Evolutionary conservation across 306 rosid genomes (phyloP), one percentile per base, ranked within the genome.

Genomic region (Calophaca sinica): DNA sequence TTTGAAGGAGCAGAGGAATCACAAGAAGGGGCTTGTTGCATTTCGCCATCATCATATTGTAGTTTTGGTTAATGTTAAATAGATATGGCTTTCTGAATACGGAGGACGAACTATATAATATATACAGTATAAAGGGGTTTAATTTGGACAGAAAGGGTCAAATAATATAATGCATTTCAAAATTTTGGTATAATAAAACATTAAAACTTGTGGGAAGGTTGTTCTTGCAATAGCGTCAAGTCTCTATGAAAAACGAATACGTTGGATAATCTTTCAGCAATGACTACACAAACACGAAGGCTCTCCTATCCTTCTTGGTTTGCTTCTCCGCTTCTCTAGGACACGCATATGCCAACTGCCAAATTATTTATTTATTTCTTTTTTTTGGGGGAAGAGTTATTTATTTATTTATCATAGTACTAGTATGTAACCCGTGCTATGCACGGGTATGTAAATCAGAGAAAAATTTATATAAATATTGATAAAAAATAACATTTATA

Each of bases 251-350:
- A 51, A 62, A 15, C 29, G 29, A 42, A 72, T 53, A 70, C 26
- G 6, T 65, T 64, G 75, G 75, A 70, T 75, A 76, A 62, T 64
- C 82, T 52, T 65, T 55, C 74, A 33, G 68, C 78, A 59, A 68
- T 52, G 58, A 46, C 60, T 70, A 58, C 71, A 77, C 49, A 39
- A 50, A 58, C 71, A 77, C 49, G 48, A 50, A 58, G 72, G 26
- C 45, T 13, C 39, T 31, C 14, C 8, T 28, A 44, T 39, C 36
- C 62, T 36, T 53, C 31, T 8, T 61, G 70, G 58, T 10, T 69
- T 57, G 45, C 50, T 72, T 49, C 70, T 41, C 28, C 44, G 66
- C 35, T 33, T 75, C 61, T 52, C 45, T 68, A 52, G 29, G 72
- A 60, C 38, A 55, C 14, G 29, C 76, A 68, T 8, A 42, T 64